Base-by-base conservation (phyloP, 495 filamentous ascomycete species). In the Neurospora sp. region DNA sequence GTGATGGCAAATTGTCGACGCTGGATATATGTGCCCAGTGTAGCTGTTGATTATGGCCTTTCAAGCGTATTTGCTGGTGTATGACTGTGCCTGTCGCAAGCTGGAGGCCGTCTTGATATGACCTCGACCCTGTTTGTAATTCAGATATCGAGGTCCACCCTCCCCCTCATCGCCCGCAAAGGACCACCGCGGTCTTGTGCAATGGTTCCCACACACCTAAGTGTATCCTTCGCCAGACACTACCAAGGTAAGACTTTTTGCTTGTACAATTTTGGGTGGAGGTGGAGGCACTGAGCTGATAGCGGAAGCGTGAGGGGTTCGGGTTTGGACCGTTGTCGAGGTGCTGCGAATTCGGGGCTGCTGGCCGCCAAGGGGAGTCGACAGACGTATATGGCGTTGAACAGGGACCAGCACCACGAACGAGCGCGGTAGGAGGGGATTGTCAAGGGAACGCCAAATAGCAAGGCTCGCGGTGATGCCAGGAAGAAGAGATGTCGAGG, bases 91-190 rank as follows among this genome's bases (percentile, higher is more conserved):
- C 69, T 27, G 16, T 61, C 12, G 40, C 48, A 22, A 14, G 72
- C 20, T 41, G 22, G 38, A 61, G 40, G 37, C 69, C 59, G 31
- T 75, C 59, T 71, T 59, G 69, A 38, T 75, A 71, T 72, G 74
- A 75, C 76, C 76, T 80, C 79, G 75, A 77, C 75, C 75, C 77
- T 65, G 53, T 75, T 40, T 72, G 75, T 59, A 38, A 71, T 59
- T 79, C 75, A 80, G 76, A 77, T 79, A 74, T 77, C 77, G 77
- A 80, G 79, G 79, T 77, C 79, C 74, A 71, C 79, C 80, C 70
- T 75, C 81, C 80, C 80, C 81, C 74, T 73, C 81, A 79, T 81
- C 79, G 74, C 80, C 74, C 75, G 73, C 73, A 74, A 77, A 78
- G 53, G 79, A 78, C 76, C 80, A 61, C 71, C 71, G 65, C 73